Percentiles rank a stretch among this genome's conserved stretches.
Conservation (phyloP, 345 rosid species). For the Arabidopsis thaliana region TAIR10.1 NC_003075.7:18083501-18084000, state of each 20-base stretch:
- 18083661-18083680: conserved; percentile 59
- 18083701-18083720: conserved; percentile 70
- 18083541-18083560: too few relatives aligned
- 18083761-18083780: conserved; percentile 66
- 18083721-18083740: conserved; percentile 77
- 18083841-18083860: conserved; percentile 80
- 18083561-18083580: too few relatives aligned
- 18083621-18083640: conserved; percentile 75
- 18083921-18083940: conserved; percentile 97
- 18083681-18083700: conserved; percentile 71
- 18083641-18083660: conserved; percentile 56
- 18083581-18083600: neutral
- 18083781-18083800: conserved; percentile 83
- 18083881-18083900: conserved; percentile 87
- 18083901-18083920: conserved; percentile 80
- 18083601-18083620: neutral
- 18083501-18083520: too few relatives aligned
- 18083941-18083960: conserved; percentile 79
- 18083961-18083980: conserved; percentile 78
- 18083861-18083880: conserved; percentile 74
- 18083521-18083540: too few relatives aligned
- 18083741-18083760: conserved; percentile 85
- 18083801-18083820: conserved; percentile 84
- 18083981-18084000: conserved; percentile 70
- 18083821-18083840: conserved; percentile 69